These are phyloP conservation scores for Agrocybe pediades DNA, from an alignment of 768 basidiomycete genomes.

Conservation along the genomic window DNA sequence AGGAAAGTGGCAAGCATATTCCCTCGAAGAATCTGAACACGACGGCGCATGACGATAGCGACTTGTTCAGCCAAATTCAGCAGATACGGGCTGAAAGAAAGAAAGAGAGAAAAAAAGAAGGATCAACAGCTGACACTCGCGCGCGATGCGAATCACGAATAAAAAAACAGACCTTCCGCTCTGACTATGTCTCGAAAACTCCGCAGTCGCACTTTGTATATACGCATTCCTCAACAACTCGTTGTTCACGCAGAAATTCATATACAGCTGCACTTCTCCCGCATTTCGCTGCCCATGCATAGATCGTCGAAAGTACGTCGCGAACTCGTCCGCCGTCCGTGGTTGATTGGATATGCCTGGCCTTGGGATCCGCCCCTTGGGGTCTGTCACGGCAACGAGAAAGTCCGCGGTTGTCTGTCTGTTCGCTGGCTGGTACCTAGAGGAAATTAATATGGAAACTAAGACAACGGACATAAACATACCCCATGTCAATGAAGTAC, in stretches of 20 bases:
- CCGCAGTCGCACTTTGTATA: constrained; percentile 45
- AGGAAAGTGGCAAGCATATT: constrained; percentile 38
- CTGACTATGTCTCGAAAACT: constrained; percentile 49
- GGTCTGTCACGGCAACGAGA: constrained; percentile 63
- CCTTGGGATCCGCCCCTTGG: constrained; percentile 54
- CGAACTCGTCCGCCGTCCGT: constrained; percentile 60
- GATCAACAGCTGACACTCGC: neutral
- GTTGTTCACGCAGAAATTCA: constrained; percentile 43
- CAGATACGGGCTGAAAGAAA: constrained; percentile 39
- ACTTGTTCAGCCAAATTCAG: constrained; percentile 48
- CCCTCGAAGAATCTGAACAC: constrained; percentile 46
- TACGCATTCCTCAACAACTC: constrained; percentile 44
- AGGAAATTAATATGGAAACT: neutral
- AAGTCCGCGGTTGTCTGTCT: constrained; percentile 70
- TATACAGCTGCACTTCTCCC: constrained; percentile 48
- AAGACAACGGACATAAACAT: constrained; percentile 1
- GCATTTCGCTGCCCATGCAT: constrained; percentile 40
- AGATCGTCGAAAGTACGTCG: constrained; percentile 44
- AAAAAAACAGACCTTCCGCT: constrained; percentile 29
- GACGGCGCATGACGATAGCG: constrained; percentile 43
- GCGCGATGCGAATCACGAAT: neutral
- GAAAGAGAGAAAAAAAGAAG: neutral
- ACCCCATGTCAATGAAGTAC: constrained; percentile 71
- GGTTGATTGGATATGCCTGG: constrained; percentile 45
- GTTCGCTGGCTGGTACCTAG: constrained; percentile 56